Evolutionary conservation across 768 basidiomycete species (phyloP), one percentile per base, ranked within the genome.

Genomic region (Inosperma sp.): DNA sequence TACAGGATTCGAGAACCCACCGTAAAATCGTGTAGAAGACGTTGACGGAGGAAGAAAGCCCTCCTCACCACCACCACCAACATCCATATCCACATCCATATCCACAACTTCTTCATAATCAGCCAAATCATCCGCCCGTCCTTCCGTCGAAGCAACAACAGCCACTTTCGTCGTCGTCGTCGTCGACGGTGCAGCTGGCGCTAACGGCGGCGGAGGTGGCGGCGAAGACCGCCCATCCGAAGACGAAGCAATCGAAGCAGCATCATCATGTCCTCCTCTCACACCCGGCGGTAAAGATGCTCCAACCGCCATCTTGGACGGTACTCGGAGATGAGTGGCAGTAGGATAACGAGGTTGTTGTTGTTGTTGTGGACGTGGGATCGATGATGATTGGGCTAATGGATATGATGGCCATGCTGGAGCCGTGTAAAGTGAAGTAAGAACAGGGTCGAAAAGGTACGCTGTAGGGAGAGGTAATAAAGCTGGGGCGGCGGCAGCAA

Each of bases 171-270:
- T 36, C 19, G 35, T 17, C n/a, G n/a, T n/a, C 35, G 25, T 6
- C 8, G 41, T 10, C 21, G 5, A 9, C n/a, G 17, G n/a, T 16
- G 14, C n/a, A 1, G 31, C 31, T 17, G 22, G 10, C 19, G 16
- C 4, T 39, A 21, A 22, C 3, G 53, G 26, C 13, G 40, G 46
- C 8, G 22, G 43, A 27, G 17, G 21, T n/a, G 27, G 29, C 23
- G 43, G 10, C 30, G 46, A 37, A 19, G 46, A 36, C 16, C 51
- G 44, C 23, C 55, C 36, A 34, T 48, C 52, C 9, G 64, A 64
- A 3, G 63, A 65, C n/a, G n/a, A n/a, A 1, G 57, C 59, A 37
- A 63, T 64, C 2, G 64, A 64, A 26, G 59, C 57, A 27, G 45
- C 31, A 48, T 63, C 60, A 25, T 62, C 62, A 22, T 62, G 26